Evolutionary conservation across 176 grass and related monocot species (phyloP).

Genomic region (Sorghum bicolor): Sorghum_bicolor_NCBIv3 NC_012872.2:72799001-72799500

Average conservation of each 20-base stretch:
- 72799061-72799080: constrained; percentile 93
- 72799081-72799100: constrained; percentile 70
- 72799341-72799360: constrained; percentile 57
- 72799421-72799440: constrained; percentile 94
- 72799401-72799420: constrained; percentile 95
- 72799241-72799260: constrained; percentile 95
- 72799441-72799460: constrained; percentile 64
- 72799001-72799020: constrained; percentile 91
- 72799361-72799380: constrained; percentile 97
- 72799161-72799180: background rate
- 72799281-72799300: background rate
- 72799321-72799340: background rate
- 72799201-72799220: constrained; percentile 96
- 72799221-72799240: constrained; percentile 96
- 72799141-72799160: background rate
- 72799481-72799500: background rate
- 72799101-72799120: constrained; percentile 26
- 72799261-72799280: constrained; percentile 42
- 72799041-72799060: constrained; percentile 92
- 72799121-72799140: constrained; percentile 1
- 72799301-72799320: background rate
- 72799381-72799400: constrained; percentile 98
- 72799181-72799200: constrained; percentile 92
- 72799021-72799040: constrained; percentile 99
- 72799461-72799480: constrained; percentile 3